These are phyloP conservation scores for Chionographis japonica DNA, from an alignment of 106 monocot species.

Conservation along the genomic window DNA sequence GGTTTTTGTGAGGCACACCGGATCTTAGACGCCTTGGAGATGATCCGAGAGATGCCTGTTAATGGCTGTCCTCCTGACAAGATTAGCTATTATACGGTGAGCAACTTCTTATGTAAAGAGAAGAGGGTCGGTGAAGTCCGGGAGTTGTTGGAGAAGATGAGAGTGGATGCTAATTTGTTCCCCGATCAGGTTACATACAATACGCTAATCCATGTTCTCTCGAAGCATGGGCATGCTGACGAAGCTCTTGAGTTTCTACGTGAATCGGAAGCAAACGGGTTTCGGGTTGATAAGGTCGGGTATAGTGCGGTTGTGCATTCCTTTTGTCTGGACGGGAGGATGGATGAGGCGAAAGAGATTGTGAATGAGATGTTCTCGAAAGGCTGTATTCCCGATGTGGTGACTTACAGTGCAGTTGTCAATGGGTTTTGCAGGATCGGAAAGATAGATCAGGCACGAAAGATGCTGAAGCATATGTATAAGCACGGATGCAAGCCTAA, in stretches of 20 bases:
- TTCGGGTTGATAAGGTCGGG: conserved; percentile 80
- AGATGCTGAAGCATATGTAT: conserved; percentile 73
- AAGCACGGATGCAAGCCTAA: conserved; percentile 81
- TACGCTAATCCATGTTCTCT: conserved; percentile 60
- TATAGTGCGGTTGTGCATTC: conserved; percentile 76
- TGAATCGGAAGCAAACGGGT: conserved; percentile 69
- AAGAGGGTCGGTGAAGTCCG: conserved; percentile 63
- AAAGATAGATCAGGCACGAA: conserved; percentile 75
- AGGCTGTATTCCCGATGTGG: conserved; percentile 74
- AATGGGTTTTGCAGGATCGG: conserved; percentile 80
- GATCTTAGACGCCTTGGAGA: conserved; percentile 54
- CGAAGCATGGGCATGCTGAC: conserved; percentile 76
- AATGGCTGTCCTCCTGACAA: conserved; percentile 72
- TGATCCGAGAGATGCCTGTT: conserved; percentile 66
- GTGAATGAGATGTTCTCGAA: conserved; percentile 73
- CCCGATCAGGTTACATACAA: conserved; percentile 83
- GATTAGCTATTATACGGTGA: conserved; percentile 86
- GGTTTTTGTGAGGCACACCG: conserved; percentile 61
- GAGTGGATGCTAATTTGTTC: conserved; percentile 46
- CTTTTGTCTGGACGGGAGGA: conserved; percentile 63
- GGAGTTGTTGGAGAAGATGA: conserved; percentile 59
- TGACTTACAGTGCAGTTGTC: conserved; percentile 79
- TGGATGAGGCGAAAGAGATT: conserved; percentile 86
- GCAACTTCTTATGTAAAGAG: conserved; percentile 77
- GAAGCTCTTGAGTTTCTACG: conserved; percentile 65